These are phyloP conservation scores for Aspergillus vadensis DNA, from an alignment of 2,329 filamentous ascomycete genomes.

Conservation along the genomic window DNA sequence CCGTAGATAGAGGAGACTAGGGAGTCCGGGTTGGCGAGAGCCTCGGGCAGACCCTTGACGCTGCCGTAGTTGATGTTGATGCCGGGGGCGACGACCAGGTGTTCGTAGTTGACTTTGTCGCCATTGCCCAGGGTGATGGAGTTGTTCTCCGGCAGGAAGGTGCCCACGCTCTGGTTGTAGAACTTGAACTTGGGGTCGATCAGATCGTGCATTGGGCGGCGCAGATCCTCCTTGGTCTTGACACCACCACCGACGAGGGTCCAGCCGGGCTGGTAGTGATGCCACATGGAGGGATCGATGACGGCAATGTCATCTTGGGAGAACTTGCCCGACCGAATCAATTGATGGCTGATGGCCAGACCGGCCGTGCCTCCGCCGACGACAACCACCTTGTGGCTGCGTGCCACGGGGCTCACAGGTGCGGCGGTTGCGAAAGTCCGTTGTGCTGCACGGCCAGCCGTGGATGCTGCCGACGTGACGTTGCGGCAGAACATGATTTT, in stretches of 20 bases:
- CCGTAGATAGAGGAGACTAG: conserved; percentile 61
- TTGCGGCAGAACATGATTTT: conserved; percentile 30
- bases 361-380: conserved; percentile 69
- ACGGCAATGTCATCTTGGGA: conserved; percentile 63
- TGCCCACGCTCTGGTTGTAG: conserved; percentile 56
- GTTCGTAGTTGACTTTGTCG: conserved; percentile 62
- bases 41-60: conserved; percentile 60
- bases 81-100: conserved; percentile 64
- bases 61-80: conserved; percentile 55
- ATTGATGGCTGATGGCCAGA: conserved; percentile 66
- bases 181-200: conserved; percentile 64
- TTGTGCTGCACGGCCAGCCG: conserved; percentile 22
- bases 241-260: conserved; percentile 68
- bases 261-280: conserved; percentile 72
- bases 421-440: conserved; percentile 33
- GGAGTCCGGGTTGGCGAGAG: conserved; percentile 51
- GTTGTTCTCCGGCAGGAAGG: conserved; percentile 60
- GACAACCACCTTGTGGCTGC: conserved; percentile 65
- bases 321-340: conserved; percentile 62
- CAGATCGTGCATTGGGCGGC: conserved; percentile 53
- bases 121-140: conserved; percentile 58
- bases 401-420: conserved; percentile 39
- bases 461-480: conserved; percentile 26
- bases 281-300: conserved; percentile 63
- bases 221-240: conserved; percentile 63